Percentiles rank a stretch among this genome's conserved stretches.
Conservation (phyloP, 148 eudicot genomes). For the Talinum fruticosum region DNA sequence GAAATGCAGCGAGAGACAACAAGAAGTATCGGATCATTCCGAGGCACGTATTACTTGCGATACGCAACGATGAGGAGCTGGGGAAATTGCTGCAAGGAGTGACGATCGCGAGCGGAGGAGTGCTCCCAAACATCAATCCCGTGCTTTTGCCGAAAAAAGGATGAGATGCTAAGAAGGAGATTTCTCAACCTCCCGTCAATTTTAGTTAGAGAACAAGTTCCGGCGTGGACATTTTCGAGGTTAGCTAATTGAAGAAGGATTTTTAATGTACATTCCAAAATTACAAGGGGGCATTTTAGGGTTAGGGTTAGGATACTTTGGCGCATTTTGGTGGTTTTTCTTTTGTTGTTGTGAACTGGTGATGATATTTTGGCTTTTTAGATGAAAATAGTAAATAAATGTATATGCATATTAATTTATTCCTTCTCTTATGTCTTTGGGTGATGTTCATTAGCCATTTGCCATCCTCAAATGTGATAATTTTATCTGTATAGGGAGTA, state of each 20-base stretch:
- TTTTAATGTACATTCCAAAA: constrained; percentile 5
- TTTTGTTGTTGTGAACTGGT: too few species aligned
- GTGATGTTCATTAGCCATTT: too few species aligned
- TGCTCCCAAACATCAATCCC: constrained; percentile 35
- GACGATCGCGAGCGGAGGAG: constrained; percentile 40
- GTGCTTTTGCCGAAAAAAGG: constrained; percentile 35
- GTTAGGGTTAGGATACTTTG: background rate
- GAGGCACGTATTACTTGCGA: constrained; percentile 34
- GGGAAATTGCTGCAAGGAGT: constrained; percentile 40
- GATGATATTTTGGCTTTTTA: too few species aligned
- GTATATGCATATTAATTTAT: too few species aligned
- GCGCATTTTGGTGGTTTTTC: background rate
- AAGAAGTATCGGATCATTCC: constrained; percentile 46
- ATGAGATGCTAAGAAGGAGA: constrained; percentile 5
- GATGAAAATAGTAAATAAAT: too few species aligned
- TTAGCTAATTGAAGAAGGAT: background rate
- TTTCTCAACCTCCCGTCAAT: background rate
- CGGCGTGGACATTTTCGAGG: background rate
- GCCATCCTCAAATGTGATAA: too few species aligned
- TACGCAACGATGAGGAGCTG: constrained; percentile 41
- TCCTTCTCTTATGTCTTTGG: too few species aligned
- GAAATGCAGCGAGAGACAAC: constrained; percentile 45
- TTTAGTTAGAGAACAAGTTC: background rate
- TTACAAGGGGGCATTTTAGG: background rate
- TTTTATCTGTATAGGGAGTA: too few species aligned